phyloP scores from a whole-genome alignment of 495 filamentous ascomycete species.

The Neurospora sp. region DNA sequence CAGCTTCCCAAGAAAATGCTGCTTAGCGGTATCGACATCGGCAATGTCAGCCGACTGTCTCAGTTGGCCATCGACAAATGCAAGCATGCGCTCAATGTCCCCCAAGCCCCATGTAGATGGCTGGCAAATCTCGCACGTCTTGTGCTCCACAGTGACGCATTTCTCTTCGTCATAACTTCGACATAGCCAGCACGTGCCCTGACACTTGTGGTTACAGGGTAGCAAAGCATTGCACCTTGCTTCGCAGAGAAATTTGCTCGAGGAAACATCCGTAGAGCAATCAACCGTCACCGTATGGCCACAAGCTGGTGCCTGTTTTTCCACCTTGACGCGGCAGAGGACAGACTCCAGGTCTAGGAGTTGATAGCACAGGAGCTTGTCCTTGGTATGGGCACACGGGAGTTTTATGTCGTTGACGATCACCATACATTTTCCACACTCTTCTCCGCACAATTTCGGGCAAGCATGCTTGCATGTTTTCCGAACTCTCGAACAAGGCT shows the following conservation, averaged over 20 bases:
- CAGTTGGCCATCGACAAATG: no score
- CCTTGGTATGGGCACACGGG: constrained; percentile 49
- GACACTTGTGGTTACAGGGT: constrained; percentile 55
- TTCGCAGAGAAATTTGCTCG: constrained; percentile 31
- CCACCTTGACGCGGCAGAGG: constrained; percentile 25
- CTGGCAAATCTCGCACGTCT: constrained; percentile 27
- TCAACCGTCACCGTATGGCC: constrained; percentile 39
- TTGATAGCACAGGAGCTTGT: constrained; percentile 40
- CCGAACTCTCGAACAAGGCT: constrained; percentile 47
- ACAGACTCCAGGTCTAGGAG: constrained; percentile 10
- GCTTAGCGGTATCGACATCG: no score
- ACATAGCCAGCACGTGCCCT: constrained; percentile 41
- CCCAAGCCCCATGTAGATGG: no score
- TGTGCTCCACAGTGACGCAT: constrained; percentile 29
- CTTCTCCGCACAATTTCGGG: constrained; percentile 48
- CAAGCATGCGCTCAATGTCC: no score
- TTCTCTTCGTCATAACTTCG: constrained; percentile 16
- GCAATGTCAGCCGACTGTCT: no score
- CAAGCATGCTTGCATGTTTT: constrained; percentile 54
- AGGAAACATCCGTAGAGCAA: constrained; percentile 39
- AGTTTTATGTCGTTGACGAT: constrained; percentile 25
- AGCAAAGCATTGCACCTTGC: constrained; percentile 35
- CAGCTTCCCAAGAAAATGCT: no score
- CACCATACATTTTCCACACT: constrained; percentile 13
- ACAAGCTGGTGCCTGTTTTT: constrained; percentile 41